These are phyloP conservation scores for Nidularia pulvinata DNA, from an alignment of 768 basidiomycete species.

Conservation along the genomic window DNA sequence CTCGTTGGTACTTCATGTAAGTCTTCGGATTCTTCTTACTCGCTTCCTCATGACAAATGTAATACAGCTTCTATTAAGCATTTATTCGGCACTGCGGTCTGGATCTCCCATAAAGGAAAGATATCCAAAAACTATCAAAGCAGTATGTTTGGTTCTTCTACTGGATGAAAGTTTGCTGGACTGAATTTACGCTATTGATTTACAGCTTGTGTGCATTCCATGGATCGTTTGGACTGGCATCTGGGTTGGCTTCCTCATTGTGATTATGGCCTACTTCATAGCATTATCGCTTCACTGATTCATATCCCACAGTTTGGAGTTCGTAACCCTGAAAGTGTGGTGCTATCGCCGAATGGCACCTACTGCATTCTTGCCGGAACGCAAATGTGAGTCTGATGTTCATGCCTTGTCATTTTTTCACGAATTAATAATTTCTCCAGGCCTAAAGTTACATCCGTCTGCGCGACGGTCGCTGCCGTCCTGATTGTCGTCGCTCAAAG, in stretches of 20 bases:
- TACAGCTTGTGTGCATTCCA: constrained; percentile 18
- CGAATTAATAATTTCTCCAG: constrained; percentile 5
- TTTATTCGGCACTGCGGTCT: constrained; percentile 21
- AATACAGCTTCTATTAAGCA: constrained; percentile 22
- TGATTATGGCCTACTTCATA: constrained; percentile 3
- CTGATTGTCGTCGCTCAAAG: constrained; percentile 21
- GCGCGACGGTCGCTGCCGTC: constrained; percentile 14
- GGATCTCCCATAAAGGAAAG: constrained; percentile 12
- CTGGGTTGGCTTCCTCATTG: constrained; percentile 19
- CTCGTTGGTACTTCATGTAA: constrained; percentile 22
- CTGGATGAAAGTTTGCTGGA: not conserved
- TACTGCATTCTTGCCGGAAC: constrained; percentile 20
- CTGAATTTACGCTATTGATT: not conserved
- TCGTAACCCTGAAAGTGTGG: constrained; percentile 14
- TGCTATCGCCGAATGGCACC: constrained; percentile 21
- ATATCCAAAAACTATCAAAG: constrained; percentile 6
- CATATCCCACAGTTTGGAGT: constrained; percentile 15
- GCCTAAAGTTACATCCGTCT: constrained; percentile 21
- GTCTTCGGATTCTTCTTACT: not conserved
- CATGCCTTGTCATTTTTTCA: not conserved
- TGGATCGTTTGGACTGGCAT: constrained; percentile 25
- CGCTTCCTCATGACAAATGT: not conserved
- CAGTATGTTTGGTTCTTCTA: constrained; percentile 6
- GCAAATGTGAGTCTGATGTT: constrained; percentile 10
- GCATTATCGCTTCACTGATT: not conserved